These are phyloP conservation scores for Hypomyces perniciosus DNA, from an alignment of 2,329 filamentous ascomycete species.

Conservation along the genomic window DNA sequence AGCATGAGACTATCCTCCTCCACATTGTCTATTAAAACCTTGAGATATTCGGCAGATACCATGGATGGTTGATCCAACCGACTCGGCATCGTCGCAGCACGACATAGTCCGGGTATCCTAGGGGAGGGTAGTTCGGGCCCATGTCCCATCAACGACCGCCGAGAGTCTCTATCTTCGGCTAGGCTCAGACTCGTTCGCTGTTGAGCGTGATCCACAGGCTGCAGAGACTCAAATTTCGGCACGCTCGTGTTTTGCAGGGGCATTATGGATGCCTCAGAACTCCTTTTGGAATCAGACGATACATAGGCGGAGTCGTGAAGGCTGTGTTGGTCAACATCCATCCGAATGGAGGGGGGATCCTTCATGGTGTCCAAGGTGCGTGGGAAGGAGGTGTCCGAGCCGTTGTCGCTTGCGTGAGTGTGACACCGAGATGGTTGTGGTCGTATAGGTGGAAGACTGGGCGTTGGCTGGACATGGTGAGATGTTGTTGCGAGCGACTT, in stretches of 20 bases:
- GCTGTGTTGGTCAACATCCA: conserved; percentile 42
- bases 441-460: conserved; percentile 28
- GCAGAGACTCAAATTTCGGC: conserved; percentile 37
- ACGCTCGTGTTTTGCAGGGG: conserved; percentile 34
- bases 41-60: conserved; percentile 50
- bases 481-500: conserved; percentile 38
- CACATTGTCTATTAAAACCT: conserved; percentile 45
- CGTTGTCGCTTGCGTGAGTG: conserved; percentile 41
- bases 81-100: conserved; percentile 49
- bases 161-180: conserved; percentile 46
- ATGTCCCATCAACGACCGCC: conserved; percentile 48
- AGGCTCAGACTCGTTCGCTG: conserved; percentile 30
- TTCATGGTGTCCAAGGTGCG: conserved; percentile 19
- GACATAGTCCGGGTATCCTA: conserved; percentile 19
- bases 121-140: conserved; percentile 35
- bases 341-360: conserved; percentile 22
- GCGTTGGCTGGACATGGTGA: conserved; percentile 37
- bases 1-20: conserved; percentile 51
- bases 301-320: conserved; percentile 49
- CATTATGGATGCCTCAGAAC: conserved; percentile 42
- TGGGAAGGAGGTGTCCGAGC: conserved; percentile 29
- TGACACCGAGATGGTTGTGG: conserved; percentile 42
- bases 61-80: conserved; percentile 44
- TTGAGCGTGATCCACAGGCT: conserved; percentile 23
- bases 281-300: conserved; percentile 49